Conservation (phyloP, 441 rosid species). For the Euphorbia corollata region DNA sequence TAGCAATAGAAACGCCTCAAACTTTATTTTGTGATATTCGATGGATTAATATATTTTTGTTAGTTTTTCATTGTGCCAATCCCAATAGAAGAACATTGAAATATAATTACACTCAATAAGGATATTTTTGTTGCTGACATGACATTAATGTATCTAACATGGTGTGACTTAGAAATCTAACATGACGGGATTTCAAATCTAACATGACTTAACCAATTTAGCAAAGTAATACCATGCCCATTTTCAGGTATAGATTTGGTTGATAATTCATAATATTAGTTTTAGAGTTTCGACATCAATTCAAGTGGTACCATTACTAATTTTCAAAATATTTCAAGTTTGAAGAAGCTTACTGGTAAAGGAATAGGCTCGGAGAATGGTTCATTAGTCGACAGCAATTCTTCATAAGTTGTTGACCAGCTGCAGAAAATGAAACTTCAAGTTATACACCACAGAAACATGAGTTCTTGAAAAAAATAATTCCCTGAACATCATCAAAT, state of each 20-base stretch:
- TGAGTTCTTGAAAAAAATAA: neutral
- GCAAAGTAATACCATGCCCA: neutral
- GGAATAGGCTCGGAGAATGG: slow-evolving; percentile 79
- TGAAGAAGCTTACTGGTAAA: slow-evolving; percentile 51
- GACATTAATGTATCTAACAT: neutral
- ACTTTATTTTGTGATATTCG: neutral
- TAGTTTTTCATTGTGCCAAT: too few relatives aligned
- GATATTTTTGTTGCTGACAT: neutral
- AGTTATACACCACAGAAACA: slow-evolving; percentile 16
- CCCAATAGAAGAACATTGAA: too few relatives aligned
- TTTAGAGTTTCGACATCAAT: too few relatives aligned
- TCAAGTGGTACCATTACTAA: too few relatives aligned
- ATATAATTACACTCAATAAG: too few relatives aligned
- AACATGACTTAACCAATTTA: neutral
- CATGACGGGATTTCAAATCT: too few relatives aligned
- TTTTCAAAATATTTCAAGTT: neutral
- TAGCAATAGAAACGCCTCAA: neutral
- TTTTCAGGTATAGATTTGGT: neutral
- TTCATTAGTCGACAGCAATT: slow-evolving; percentile 62
- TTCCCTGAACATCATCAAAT: neutral
- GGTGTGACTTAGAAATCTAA: neutral
- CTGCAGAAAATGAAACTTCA: slow-evolving; percentile 36
- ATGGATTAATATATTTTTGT: too few relatives aligned
- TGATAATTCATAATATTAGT: neutral
- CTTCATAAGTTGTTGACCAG: slow-evolving; percentile 86